Evolutionary conservation across 257 asterid species (phyloP).

Genomic region (Linderniella brevidens): DNA sequence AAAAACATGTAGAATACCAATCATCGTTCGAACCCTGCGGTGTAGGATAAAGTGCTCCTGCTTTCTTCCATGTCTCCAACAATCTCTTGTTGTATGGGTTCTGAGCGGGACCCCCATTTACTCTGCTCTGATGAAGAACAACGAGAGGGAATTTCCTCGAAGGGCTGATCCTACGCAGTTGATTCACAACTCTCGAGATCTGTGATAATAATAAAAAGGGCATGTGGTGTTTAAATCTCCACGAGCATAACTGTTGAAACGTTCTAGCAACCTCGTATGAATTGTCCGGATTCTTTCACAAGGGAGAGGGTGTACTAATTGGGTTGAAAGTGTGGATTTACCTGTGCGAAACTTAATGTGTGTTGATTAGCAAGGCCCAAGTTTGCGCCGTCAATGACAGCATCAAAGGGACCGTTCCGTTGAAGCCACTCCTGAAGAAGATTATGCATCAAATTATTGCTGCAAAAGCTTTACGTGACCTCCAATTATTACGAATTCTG

Average conservation of each 20-base stretch:
- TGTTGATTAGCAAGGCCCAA: conserved; percentile 42
- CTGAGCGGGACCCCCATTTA: conserved; percentile 65
- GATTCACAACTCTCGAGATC: conserved; percentile 50
- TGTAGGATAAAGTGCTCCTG: conserved; percentile 75
- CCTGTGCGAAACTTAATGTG: conserved; percentile 46
- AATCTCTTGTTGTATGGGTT: conserved; percentile 55
- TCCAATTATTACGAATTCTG: too few species aligned
- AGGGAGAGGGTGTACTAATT: background rate
- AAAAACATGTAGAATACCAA: conserved; percentile 30
- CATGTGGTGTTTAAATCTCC: background rate
- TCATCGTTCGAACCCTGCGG: conserved; percentile 93
- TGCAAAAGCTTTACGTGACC: too few species aligned
- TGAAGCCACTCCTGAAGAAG: conserved; percentile 78
- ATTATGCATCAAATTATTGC: conserved; percentile 1
- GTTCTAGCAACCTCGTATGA: background rate
- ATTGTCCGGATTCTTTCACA: background rate
- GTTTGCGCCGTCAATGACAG: conserved; percentile 80
- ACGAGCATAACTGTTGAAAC: background rate
- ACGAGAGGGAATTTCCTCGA: conserved; percentile 77
- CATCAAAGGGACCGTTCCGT: conserved; percentile 80
- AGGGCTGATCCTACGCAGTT: conserved; percentile 37
- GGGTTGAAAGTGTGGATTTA: conserved; percentile 9
- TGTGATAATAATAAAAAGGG: conserved; percentile 14
- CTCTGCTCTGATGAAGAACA: conserved; percentile 65
- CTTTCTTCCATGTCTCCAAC: conserved; percentile 61